Base-by-base conservation (phyloP, 257 asterid genomes). In the Voacanga thouarsii region DNA sequence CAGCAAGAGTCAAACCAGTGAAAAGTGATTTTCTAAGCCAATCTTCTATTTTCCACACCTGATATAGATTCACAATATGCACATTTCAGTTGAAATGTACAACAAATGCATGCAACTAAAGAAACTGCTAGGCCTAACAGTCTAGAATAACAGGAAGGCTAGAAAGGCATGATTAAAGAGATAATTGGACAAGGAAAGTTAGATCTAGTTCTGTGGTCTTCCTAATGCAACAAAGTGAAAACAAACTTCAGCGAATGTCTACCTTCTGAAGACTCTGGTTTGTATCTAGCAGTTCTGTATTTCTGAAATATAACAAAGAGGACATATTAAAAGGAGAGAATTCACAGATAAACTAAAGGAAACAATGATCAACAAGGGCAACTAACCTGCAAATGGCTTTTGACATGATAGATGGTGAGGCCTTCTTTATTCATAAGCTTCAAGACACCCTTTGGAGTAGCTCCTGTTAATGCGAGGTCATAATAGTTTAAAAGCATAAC, bases 371-470 rank as follows among this genome's bases (percentile, higher is more conserved):
- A 26, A n/a, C 16, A 65, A n/a, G 51, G 41, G 53, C 59, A 26
- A 67, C 15, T 5, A 60, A 84, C 88, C 85, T 84, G 88, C 72
- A 84, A 77, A 75, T 84, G 85, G 43, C 85, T 84, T 82, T 84
- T 84, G 60, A 84, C 82, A 53, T 84, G 88, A 76, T 82, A 84
- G 78, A 84, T 84, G 59, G 85, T 84, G 77, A 84, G 78, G 66
- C 84, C 56, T 72, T 82, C 83, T 61, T 82, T 84, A 23, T 84
- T 84, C 82, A 84, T 82, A 24, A 79, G 82, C 80, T 84, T 82
- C 69, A 84, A 56, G 41, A 84, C 85, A 21, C 80, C 77, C 65
- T 73, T 73, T 19, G 77, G 77, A 21, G 77, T 73, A 33, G 77
- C 77, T 53, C 67, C 77, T 73, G 63, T 18, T 16, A 33, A 37